Conservation (phyloP, 768 basidiomycete species). For the Lenzites betulinus region DNA sequence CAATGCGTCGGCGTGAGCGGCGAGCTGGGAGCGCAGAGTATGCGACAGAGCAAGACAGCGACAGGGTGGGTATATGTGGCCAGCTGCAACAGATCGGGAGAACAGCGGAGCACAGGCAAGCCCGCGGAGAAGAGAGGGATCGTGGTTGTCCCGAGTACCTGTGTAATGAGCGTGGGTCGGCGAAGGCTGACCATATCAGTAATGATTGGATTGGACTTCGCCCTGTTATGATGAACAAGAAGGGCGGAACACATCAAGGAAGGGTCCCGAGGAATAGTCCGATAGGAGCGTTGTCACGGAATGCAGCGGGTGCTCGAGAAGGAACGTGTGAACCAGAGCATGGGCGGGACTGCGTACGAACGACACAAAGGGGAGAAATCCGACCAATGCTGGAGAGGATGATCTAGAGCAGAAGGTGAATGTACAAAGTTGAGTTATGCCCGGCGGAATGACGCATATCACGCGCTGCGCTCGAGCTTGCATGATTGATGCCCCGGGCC, state of each 20-base stretch:
- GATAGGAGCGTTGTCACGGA: not conserved
- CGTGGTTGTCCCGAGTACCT: not conserved
- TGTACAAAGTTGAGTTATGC: too few relatives aligned
- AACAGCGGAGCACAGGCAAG: not conserved
- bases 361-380: too few relatives aligned
- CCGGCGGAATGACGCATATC: too few relatives aligned
- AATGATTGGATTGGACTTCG: not conserved
- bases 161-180: not conserved
- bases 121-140: too few relatives aligned
- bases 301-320: too few relatives aligned
- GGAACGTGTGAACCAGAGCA: too few relatives aligned
- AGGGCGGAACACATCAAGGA: not conserved
- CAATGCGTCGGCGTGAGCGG: not conserved
- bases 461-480: too few relatives aligned
- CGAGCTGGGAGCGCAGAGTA: not conserved
- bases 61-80: not conserved
- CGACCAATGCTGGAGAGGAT: too few relatives aligned
- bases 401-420: too few relatives aligned
- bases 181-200: not conserved
- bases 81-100: not conserved
- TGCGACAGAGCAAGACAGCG: not conserved
- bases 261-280: not conserved
- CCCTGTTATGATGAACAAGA: conserved; percentile 1
- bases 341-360: too few relatives aligned
- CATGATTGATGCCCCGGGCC: not conserved